Evolutionary conservation across 306 rosid genomes (phyloP).

Genomic region (Glycine latifolia): DNA sequence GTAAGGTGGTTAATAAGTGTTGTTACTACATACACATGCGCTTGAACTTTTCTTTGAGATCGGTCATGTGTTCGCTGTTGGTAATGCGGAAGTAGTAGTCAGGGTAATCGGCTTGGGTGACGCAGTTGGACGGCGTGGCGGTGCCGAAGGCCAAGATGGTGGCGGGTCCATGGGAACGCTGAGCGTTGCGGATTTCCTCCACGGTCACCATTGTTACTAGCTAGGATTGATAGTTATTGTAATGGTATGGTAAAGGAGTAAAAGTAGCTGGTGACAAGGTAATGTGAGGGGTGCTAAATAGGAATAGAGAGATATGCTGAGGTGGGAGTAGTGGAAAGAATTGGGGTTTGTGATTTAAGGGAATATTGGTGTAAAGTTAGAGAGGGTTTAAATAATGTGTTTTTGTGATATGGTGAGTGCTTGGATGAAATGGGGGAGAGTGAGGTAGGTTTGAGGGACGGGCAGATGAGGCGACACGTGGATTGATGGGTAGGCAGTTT

Average conservation of each 20-base stretch:
- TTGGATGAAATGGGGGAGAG: background rate
- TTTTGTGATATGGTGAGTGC: background rate
- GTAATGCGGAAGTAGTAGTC: slow-evolving; percentile 74
- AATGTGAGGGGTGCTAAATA: too few species aligned
- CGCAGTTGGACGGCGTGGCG: slow-evolving; percentile 57
- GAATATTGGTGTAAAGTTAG: background rate
- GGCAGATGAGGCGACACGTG: slow-evolving; percentile 48
- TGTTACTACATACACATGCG: slow-evolving; percentile 60
- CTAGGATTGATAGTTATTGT: too few species aligned
- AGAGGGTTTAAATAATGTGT: background rate
- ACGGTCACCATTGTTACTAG: slow-evolving; percentile 53
- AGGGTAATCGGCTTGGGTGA: slow-evolving; percentile 61
- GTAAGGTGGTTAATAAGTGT: too few species aligned
- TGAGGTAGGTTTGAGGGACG: slow-evolving; percentile 57
- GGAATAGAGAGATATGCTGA: too few species aligned
- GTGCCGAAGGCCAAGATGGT: slow-evolving; percentile 66
- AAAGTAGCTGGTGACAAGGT: too few species aligned
- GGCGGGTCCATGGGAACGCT: slow-evolving; percentile 66
- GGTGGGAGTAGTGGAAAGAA: background rate
- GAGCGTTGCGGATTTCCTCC: slow-evolving; percentile 60
- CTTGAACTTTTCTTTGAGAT: slow-evolving; percentile 62
- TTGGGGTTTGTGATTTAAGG: background rate
- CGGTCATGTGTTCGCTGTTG: slow-evolving; percentile 66
- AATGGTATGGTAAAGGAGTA: too few species aligned
- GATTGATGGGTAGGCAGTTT: background rate